A percentile compares a stretch with the other conserved stretches of the same genome.
Conservation (phyloP, 2,329 filamentous ascomycete genomes). For the Penicillium capsulatum region DNA sequence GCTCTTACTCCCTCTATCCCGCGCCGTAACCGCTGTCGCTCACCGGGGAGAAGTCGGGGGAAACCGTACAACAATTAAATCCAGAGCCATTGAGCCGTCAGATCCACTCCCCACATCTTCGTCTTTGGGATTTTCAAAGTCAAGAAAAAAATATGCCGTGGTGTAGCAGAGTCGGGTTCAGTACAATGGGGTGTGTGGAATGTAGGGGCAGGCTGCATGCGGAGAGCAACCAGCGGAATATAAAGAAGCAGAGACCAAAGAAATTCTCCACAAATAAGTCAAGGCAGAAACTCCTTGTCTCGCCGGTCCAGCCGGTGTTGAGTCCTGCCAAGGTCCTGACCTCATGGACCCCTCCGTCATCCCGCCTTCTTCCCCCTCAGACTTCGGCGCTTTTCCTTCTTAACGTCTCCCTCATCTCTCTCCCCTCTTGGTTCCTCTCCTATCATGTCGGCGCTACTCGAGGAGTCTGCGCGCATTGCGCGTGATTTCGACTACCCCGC, state of each 20-base stretch:
- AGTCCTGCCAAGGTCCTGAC: constrained; percentile 25
- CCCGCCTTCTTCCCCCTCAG: constrained; percentile 4
- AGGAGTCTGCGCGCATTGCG: constrained; percentile 75
- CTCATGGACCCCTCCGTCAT: constrained; percentile 29
- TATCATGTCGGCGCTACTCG: constrained; percentile 45
- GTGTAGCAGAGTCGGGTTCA: too few species aligned
- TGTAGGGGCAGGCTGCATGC: not conserved
- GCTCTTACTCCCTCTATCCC: constrained; percentile 11
- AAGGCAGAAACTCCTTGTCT: not conserved
- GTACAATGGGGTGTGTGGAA: too few species aligned
- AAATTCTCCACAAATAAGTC: not conserved
- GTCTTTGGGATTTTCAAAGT: constrained; percentile 6
- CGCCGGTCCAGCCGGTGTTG: constrained; percentile 23
- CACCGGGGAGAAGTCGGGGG: constrained; percentile 26
- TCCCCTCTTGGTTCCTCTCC: constrained; percentile 2
- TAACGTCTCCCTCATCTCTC: constrained; percentile 1
- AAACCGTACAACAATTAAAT: constrained; percentile 14
- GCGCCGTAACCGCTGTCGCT: constrained; percentile 20
- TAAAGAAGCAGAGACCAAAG: not conserved
- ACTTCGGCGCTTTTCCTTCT: constrained; percentile 5
- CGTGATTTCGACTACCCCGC: constrained; percentile 80
- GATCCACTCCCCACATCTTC: constrained; percentile 15
- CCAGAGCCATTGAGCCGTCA: constrained; percentile 13
- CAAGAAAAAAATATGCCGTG: constrained; percentile 7
- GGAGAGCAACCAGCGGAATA: constrained; percentile 1